Percentiles rank a stretch among this genome's conserved stretches.
These are phyloP conservation scores for Epithemia pelagica DNA, from an alignment of 108 stramenopile genomes.

Conservation along the genomic window DNA sequence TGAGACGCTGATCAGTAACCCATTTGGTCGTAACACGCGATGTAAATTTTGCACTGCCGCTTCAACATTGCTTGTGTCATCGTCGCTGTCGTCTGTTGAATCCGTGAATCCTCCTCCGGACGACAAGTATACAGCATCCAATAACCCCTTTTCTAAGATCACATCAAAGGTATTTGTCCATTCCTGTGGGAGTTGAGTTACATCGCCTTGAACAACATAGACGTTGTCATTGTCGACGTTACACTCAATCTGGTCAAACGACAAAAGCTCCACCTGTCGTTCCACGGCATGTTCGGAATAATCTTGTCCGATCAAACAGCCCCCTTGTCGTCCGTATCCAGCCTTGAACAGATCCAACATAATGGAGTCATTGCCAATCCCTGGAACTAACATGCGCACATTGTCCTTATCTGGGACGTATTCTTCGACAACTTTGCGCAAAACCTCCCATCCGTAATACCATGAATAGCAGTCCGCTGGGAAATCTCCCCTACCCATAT, in stretches of 20 bases:
- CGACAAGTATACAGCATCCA: slow-evolving; percentile 78
- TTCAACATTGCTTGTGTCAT: slow-evolving; percentile 34
- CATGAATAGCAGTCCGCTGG: slow-evolving; percentile 66
- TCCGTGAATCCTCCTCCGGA: no score
- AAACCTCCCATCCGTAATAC: slow-evolving; percentile 69
- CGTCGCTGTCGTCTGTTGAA: no score
- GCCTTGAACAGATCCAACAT: slow-evolving; percentile 57
- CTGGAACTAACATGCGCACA: slow-evolving; percentile 49
- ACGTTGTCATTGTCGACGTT: slow-evolving; percentile 2
- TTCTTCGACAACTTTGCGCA: slow-evolving; percentile 21
- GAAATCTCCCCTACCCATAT: slow-evolving; percentile 74
- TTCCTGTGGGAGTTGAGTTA: slow-evolving; percentile 36
- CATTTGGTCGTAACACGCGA: slow-evolving; percentile 43
- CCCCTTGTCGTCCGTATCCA: slow-evolving; percentile 28
- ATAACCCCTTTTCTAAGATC: slow-evolving; percentile 68
- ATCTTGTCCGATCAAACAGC: slow-evolving; percentile 53
- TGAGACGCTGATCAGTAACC: slow-evolving; percentile 48
- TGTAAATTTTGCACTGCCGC: slow-evolving; percentile 41
- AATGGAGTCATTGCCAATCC: slow-evolving; percentile 71
- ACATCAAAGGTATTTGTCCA: slow-evolving; percentile 58
- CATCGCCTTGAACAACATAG: slow-evolving; percentile 49
- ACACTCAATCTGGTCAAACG: slow-evolving; percentile 17
- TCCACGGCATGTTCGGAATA: slow-evolving; percentile 69
- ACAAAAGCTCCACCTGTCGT: slow-evolving; percentile 53
- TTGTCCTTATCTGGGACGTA: slow-evolving; percentile 6